Conservation (phyloP, 2,329 filamentous ascomycete species). For the Pseudogymnoascus sp. region DNA sequence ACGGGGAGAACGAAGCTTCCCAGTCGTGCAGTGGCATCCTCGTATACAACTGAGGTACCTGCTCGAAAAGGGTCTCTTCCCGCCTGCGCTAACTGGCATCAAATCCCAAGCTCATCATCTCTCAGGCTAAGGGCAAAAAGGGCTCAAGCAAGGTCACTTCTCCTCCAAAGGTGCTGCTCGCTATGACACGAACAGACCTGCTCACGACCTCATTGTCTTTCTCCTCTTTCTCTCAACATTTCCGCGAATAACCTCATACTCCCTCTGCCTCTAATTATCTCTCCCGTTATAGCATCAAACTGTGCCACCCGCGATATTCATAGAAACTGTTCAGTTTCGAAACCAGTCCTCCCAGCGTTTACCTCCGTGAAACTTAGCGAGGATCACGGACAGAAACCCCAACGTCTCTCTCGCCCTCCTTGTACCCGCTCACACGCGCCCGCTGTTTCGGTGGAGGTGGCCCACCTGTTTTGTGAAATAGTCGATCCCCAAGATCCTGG, state of each 20-base stretch:
- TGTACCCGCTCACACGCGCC: slow-evolving; percentile 1
- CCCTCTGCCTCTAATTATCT: background rate
- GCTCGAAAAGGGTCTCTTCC: background rate
- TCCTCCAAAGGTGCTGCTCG: background rate
- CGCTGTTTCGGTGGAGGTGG: slow-evolving; percentile 1
- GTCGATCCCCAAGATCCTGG: slow-evolving; percentile 3
- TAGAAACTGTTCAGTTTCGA: background rate
- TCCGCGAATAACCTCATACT: background rate
- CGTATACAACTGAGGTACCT: background rate
- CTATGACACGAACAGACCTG: background rate
- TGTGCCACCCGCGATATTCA: background rate
- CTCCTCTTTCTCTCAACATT: background rate
- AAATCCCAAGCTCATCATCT: background rate
- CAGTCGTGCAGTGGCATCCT: background rate
- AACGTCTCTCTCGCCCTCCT: background rate
- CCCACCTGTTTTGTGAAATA: slow-evolving; percentile 4
- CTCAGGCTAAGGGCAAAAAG: background rate
- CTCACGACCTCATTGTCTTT: background rate
- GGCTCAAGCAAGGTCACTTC: background rate
- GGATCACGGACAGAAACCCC: background rate
- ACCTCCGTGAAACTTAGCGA: background rate
- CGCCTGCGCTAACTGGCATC: background rate
- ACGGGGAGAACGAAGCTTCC: background rate
- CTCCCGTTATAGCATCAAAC: background rate
- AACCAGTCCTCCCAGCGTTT: background rate